Base-by-base conservation (phyloP, 352 stramenopile species). In the Phytophthora aleatoria region DNA sequence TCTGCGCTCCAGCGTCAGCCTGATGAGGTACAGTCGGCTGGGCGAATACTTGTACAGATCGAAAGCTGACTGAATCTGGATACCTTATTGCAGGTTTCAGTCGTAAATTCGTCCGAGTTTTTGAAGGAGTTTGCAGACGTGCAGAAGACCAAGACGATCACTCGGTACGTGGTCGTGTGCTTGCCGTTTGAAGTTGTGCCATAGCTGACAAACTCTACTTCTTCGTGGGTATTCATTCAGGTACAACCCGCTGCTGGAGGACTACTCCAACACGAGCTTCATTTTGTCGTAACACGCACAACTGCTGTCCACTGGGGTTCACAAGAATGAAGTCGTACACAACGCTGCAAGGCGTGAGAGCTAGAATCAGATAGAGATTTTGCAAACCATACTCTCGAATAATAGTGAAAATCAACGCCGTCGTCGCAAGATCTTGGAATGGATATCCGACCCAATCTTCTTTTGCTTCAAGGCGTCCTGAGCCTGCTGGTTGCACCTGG, bases 201-300 rank as follows among this genome's bases (percentile, higher is more conserved):
- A 55, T 56, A 16, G 44, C 44, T 69, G 26, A 57, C 38, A 15
- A 42, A 26, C 7, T 38, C 10, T 64, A 38, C 16, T 53, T 50
- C 2, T 42, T 50, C 12, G 39, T 50, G 27, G 31, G 20, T 20
- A 20, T 20, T 20, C 5, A 31, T 64, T 24, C 62, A 94, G 89
- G 31, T 97, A 95, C 79, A 96, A 97, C 50, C 90, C 90, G 15
- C 60, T 97, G 43, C 53, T 97, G 5, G 84, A 96, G 55, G 90
- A 97, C 68, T 97, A 96, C 67, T 80, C 77, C 55, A 97, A 97
- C 73, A 95, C 89, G 24, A 95, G 85, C 66, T 94, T 97, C 63
- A 89, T 97, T 27, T 68, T 97, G 35, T 92, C 84, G 44, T 92
- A 85, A 74, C 31, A 35, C 28, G 38, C 13, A 7, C n/a, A 60